A percentile compares a stretch with the other conserved stretches of the same genome.
Evolutionary conservation across 2,329 filamentous ascomycete genomes (phyloP).

Genomic region (Gyromitra esculenta): DNA sequence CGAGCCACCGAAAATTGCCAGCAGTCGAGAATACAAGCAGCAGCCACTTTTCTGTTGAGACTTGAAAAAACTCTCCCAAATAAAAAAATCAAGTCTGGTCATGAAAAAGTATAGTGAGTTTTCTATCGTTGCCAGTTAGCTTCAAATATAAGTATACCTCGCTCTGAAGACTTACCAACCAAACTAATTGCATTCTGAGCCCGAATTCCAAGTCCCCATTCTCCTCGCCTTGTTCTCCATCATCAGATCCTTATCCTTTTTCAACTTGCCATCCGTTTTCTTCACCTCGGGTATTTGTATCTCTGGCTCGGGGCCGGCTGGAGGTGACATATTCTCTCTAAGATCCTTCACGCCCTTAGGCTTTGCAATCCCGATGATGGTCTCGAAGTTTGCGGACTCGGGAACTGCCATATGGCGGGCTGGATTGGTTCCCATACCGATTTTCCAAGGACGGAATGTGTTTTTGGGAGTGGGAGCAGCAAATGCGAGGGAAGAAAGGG

Average conservation of each 20-base stretch:
- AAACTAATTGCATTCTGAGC: background rate
- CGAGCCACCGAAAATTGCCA: background rate
- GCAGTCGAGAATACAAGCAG: background rate
- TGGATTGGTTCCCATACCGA: slow-evolving; percentile 33
- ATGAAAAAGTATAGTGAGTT: background rate
- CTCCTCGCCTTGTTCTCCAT: slow-evolving; percentile 21
- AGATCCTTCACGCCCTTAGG: slow-evolving; percentile 27
- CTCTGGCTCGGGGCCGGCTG: slow-evolving; percentile 37
- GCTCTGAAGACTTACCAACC: background rate
- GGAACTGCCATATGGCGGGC: slow-evolving; percentile 22
- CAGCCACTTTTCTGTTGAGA: background rate
- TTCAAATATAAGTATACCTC: background rate
- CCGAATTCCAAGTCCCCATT: background rate
- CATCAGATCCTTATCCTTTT: slow-evolving; percentile 15
- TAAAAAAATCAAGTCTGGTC: too few species aligned
- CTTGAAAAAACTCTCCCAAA: background rate
- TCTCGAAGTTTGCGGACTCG: slow-evolving; percentile 20
- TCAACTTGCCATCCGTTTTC: slow-evolving; percentile 21
- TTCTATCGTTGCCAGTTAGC: background rate
- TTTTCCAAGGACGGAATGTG: slow-evolving; percentile 42
- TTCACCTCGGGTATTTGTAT: slow-evolving; percentile 9
- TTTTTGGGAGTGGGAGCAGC: slow-evolving; percentile 37
- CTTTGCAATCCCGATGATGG: slow-evolving; percentile 23
- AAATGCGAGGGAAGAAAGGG: background rate
- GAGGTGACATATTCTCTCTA: slow-evolving; percentile 20